Conservation (phyloP, 352 stramenopile genomes). For the Pythium sp. region DNA sequence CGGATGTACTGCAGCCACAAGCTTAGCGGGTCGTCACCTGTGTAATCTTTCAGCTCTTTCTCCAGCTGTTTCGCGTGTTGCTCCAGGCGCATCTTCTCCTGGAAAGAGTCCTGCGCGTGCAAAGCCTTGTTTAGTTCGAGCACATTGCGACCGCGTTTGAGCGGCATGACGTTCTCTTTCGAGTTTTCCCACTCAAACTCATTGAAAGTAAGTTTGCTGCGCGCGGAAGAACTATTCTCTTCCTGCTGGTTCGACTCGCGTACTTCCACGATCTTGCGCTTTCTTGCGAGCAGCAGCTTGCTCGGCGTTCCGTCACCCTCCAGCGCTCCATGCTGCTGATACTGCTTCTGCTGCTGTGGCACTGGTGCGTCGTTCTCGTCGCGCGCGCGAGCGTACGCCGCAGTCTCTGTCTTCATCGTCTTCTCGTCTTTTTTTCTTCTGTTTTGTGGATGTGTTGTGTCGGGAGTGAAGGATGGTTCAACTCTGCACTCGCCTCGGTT, state of each 20-base stretch:
- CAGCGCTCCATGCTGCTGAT: conserved; percentile 3
- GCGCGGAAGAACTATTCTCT: not conserved
- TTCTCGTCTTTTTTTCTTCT: not conserved
- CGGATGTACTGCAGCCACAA: conserved; percentile 72
- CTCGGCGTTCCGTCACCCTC: not conserved
- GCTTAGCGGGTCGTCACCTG: conserved; percentile 64
- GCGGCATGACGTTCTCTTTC: conserved; percentile 88
- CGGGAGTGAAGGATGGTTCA: not conserved
- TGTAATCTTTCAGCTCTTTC: conserved; percentile 39
- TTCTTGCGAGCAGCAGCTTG: conserved; percentile 18
- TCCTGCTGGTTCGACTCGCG: conserved; percentile 14
- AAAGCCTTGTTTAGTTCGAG: conserved; percentile 73
- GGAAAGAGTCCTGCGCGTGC: conserved; percentile 57
- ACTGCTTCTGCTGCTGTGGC: not conserved
- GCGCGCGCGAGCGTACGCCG: conserved; percentile 11
- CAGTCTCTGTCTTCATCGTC: conserved; percentile 8
- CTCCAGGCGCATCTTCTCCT: conserved; percentile 56
- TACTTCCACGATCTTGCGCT: conserved; percentile 39
- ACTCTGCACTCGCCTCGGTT: conserved; percentile 14
- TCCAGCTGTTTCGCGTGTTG: conserved; percentile 53
- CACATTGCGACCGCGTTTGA: conserved; percentile 79
- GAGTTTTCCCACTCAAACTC: conserved; percentile 83
- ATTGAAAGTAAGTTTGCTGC: conserved; percentile 9
- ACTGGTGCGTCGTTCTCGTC: conserved; percentile 19
- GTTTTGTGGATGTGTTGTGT: not conserved